Percentiles rank a stretch among this genome's conserved stretches.
Conservation (phyloP, 2,329 filamentous ascomycete genomes). For the Xylariaceae sp. region DNA sequence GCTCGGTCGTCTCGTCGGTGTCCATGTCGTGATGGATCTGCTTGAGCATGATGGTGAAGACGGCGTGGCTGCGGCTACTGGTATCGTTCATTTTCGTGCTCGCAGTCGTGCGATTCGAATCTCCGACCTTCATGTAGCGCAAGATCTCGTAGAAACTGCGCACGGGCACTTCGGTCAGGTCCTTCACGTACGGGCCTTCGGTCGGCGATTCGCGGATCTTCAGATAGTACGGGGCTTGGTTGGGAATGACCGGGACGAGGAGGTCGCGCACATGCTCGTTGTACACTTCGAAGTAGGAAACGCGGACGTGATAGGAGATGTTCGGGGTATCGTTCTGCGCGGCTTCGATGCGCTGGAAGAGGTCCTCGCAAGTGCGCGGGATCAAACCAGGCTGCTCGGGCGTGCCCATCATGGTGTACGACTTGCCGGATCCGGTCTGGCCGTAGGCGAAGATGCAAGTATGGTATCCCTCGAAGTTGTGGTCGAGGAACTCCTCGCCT, state of each 20-base stretch:
- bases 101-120: conserved; percentile 79
- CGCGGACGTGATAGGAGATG: conserved; percentile 93
- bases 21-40: conserved; percentile 97
- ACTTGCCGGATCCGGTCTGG: conserved; percentile 95
- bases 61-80: conserved; percentile 89
- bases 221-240: conserved; percentile 80
- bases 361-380: conserved; percentile 88
- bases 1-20: conserved; percentile 95
- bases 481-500: conserved; percentile 94
- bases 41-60: conserved; percentile 96
- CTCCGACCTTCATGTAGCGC: conserved; percentile 84
- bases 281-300: conserved; percentile 99
- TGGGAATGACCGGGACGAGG: conserved; percentile 65
- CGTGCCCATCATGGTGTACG: conserved; percentile 96
- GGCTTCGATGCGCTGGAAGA: conserved; percentile 87
- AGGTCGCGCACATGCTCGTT: conserved; percentile 98
- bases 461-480: conserved; percentile 99
- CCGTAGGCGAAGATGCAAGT: conserved; percentile 99
- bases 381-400: conserved; percentile 84
- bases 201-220: conserved; percentile 95
- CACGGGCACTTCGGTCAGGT: conserved; percentile 88
- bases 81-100: conserved; percentile 99
- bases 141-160: conserved; percentile 82
- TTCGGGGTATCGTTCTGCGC: conserved; percentile 74
- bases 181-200: conserved; percentile 95